phyloP scores from a whole-genome alignment of 1,284 basidiomycete genomes.

The Trichosporon sp. region DNA sequence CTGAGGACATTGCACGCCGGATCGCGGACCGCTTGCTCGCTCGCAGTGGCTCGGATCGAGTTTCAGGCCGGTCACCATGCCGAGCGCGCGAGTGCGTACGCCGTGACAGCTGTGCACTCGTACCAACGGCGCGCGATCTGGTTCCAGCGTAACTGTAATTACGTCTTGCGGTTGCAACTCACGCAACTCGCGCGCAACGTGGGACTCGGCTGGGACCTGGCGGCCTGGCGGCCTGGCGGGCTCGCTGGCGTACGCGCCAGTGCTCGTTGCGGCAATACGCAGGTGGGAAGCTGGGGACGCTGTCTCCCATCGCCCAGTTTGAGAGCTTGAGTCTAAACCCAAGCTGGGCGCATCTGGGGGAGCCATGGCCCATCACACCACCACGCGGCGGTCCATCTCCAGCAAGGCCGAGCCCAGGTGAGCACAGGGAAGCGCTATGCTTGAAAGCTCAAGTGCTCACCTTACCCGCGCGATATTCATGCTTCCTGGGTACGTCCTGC shows the following conservation, averaged over 20 bases:
- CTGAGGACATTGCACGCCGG: too few relatives aligned
- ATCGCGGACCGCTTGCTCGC: background rate
- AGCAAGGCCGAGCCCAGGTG: background rate
- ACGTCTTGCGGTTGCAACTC: background rate
- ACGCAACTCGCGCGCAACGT: background rate
- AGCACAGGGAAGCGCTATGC: background rate
- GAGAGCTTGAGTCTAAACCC: constrained; percentile 3
- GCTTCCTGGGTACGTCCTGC: background rate
- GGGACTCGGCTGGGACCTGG: too few relatives aligned
- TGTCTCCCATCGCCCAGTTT: background rate
- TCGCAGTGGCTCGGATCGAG: background rate
- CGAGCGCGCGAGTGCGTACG: background rate
- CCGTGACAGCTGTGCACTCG: background rate
- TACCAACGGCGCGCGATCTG: background rate
- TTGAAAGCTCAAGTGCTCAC: background rate
- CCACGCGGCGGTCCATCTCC: background rate
- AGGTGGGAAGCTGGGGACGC: background rate
- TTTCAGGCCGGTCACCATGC: background rate
- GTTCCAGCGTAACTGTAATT: background rate
- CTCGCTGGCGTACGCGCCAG: too few relatives aligned
- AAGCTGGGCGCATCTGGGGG: background rate
- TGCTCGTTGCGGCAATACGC: background rate
- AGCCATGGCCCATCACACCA: background rate
- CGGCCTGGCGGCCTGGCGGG: too few relatives aligned
- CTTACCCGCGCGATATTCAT: background rate